Evolutionary conservation across 148 eudicot genomes (phyloP), one percentile per base, ranked within the genome.

Genomic region (Camellia granthamiana): DNA sequence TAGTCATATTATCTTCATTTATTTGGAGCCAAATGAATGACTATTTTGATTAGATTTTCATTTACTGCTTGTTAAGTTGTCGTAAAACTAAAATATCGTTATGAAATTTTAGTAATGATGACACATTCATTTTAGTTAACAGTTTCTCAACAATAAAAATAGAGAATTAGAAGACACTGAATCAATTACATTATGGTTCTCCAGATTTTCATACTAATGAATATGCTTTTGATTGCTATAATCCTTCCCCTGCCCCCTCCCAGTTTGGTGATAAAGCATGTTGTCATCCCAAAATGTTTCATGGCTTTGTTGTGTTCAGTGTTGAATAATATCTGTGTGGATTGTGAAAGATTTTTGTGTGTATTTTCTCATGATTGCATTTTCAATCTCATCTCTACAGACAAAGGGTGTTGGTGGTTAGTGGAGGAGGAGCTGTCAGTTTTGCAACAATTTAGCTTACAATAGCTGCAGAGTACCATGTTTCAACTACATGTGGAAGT

Each of bases 341-440:
- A 74, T 59, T 65, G 7, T 62, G 58, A n/a, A 46, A 44, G 3
- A 3, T 1, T 44, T 23, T 23, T 23, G 23, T 23, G 23, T 6
- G 7, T 47, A 44, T 41, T 42, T 58, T 64, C 61, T 76, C 69
- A 11, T 58, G 41, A 44, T 61, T 82, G 42, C 65, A 75, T 69
- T 38, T 30, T 16, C 55, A 15, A 56, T 49, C 16, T 51, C 52
- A 61, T 82, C 13, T 60, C 49, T 21, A 63, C 88, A 96, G 99
- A 78, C 97, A 96, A 81, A 92, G 89, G 56, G 90, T 93, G 63
- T 85, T 96, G 76, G 87, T 96, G 65, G 74, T 93, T 64, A 98
- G 98, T 78, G 99, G 99, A 69, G 99, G 99, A 71, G 99, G 98
- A 47, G 98, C 98, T 66, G 98, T 96, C 42, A 98, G 99, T 64